Evolutionary conservation across 179 eudicot species (phyloP), one percentile per base, ranked within the genome.

Genomic region (Beta lomatogona): DNA sequence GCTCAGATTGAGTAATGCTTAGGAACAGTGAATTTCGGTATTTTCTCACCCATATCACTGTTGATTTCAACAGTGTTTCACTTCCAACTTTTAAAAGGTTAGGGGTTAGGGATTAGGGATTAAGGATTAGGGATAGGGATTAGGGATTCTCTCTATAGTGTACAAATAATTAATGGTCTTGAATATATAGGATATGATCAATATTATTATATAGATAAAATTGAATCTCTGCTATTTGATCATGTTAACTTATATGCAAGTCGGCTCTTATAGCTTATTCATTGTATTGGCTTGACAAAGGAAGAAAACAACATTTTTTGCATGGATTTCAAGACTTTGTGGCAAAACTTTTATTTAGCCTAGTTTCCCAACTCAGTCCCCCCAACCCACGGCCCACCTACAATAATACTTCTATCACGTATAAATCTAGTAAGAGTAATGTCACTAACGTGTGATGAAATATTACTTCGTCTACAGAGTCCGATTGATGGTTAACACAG

Each of bases 281-380:
- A 31, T 44, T 44, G 73, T 69, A 69, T 69, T 44, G 44, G 52
- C 73, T 69, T 41, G 73, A 44, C 53, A 64, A 64, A 64, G 36
- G 9, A 64, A 64, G 73, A 69, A 69, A 69, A 44, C 73, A 69
- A 69, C 73, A 69, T 6, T 69, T 69, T 8, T 16, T 69, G 73
- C 52, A 69, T 69, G 73, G 73, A 15, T 41, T 69, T 15, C 19
- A 31, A 5, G 22, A 69, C 44, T 18, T 16, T 8, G 22, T 69
- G 73, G 52, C 73, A 69, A 69, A 41, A 13, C 52, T 69, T 69
- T 41, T 44, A n/a, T 44, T 25, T 64, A 57, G 60, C 18, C 1
- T 12, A 55, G 60, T 3, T 55, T 55, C 60, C 60, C n/a, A 57
- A 57, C 19, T 57, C 4, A 21, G 21, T 13, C 60, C 60, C 60